These are phyloP conservation scores for Aquanectria penicillioides DNA, from an alignment of 2,329 filamentous ascomycete species.

Conservation along the genomic window DNA sequence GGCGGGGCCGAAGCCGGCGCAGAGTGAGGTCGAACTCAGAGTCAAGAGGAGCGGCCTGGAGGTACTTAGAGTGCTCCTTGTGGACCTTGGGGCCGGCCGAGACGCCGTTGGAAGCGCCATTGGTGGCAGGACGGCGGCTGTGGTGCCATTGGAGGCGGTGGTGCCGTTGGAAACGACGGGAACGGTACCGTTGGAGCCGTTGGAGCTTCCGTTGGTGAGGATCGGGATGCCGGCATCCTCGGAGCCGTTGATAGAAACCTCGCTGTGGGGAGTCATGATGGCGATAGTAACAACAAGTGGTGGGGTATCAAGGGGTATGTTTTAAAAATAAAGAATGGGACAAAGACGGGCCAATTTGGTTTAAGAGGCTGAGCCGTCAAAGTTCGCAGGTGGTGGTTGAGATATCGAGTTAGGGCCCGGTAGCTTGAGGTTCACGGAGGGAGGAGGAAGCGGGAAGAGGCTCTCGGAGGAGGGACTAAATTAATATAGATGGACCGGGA, in stretches of 20 bases:
- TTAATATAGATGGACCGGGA: slow-evolving; percentile 23
- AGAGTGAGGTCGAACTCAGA: slow-evolving; percentile 86
- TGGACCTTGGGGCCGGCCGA: slow-evolving; percentile 35
- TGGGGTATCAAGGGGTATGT: slow-evolving; percentile 23
- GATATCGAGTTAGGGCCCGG: slow-evolving; percentile 2
- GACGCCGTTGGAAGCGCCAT: slow-evolving; percentile 32
- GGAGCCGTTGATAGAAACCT: slow-evolving; percentile 42
- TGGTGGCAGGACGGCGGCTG: too few relatives aligned
- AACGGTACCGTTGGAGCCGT: slow-evolving; percentile 25
- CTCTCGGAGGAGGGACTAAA: slow-evolving; percentile 18
- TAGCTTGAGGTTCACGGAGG: slow-evolving; percentile 8
- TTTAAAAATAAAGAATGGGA: slow-evolving; percentile 13
- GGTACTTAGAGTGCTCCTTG: slow-evolving; percentile 36
- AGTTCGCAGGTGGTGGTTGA: background rate
- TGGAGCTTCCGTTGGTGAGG: slow-evolving; percentile 29
- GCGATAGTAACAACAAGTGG: slow-evolving; percentile 7
- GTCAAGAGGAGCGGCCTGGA: slow-evolving; percentile 52
- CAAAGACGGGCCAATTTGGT: background rate
- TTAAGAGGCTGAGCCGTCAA: slow-evolving; percentile 1
- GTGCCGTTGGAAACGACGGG: slow-evolving; percentile 16
- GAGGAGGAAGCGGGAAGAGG: background rate
- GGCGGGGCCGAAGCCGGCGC: slow-evolving; percentile 92
- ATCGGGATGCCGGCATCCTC: slow-evolving; percentile 34
- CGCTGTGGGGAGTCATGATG: slow-evolving; percentile 51
- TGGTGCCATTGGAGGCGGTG: slow-evolving; percentile 25